Evolutionary conservation across 2,329 filamentous ascomycete genomes (phyloP).

Genomic region (Colletotrichum chrysophilum): DNA sequence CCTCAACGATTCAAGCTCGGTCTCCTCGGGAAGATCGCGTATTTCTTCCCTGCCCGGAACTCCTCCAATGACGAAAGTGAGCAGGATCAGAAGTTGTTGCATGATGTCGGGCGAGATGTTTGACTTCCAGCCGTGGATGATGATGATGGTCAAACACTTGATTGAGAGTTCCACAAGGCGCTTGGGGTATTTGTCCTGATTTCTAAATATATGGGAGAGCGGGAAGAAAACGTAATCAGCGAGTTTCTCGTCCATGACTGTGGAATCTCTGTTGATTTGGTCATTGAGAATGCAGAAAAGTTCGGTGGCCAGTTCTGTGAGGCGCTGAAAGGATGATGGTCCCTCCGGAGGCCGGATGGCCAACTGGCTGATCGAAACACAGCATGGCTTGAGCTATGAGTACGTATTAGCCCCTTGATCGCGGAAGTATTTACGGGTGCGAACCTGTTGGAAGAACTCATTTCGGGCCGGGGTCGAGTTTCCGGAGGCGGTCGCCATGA

Average conservation of each 20-base stretch:
- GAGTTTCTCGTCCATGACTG: slow-evolving; percentile 76
- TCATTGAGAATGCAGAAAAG: slow-evolving; percentile 51
- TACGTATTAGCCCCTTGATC: background rate
- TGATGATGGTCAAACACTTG: slow-evolving; percentile 74
- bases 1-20: slow-evolving; percentile 72
- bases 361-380: slow-evolving; percentile 64
- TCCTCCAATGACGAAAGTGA: slow-evolving; percentile 82
- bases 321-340: slow-evolving; percentile 43
- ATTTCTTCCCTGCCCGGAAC: slow-evolving; percentile 61
- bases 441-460: slow-evolving; percentile 42
- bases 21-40: slow-evolving; percentile 70
- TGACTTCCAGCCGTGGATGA: slow-evolving; percentile 79
- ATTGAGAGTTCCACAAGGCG: slow-evolving; percentile 77
- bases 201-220: slow-evolving; percentile 82
- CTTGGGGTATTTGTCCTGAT: slow-evolving; percentile 74
- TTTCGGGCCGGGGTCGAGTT: slow-evolving; percentile 28
- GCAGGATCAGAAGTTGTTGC: slow-evolving; percentile 83
- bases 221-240: slow-evolving; percentile 97
- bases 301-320: slow-evolving; percentile 50
- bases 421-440: background rate
- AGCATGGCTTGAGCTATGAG: slow-evolving; percentile 66
- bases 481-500: slow-evolving; percentile 10
- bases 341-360: slow-evolving; percentile 54
- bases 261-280: slow-evolving; percentile 47
- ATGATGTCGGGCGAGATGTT: slow-evolving; percentile 74